Percentiles rank a stretch among this genome's conserved stretches.
Evolutionary conservation across 139 green algal species (phyloP).

Genomic region (Dunaliella primolecta): DNA sequence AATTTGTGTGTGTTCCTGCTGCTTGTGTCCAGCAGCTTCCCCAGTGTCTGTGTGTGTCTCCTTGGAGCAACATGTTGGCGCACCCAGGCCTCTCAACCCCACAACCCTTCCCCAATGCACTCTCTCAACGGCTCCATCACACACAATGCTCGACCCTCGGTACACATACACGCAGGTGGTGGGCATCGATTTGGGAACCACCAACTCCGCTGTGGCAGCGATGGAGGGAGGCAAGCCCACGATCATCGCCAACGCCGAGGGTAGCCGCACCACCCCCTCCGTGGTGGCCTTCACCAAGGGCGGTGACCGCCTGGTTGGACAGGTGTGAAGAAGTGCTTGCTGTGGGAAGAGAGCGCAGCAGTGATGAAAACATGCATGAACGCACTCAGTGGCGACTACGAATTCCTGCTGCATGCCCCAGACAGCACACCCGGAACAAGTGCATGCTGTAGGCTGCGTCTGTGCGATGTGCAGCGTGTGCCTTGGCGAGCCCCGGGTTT

Average conservation of each 20-base stretch:
- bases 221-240: constrained; percentile 94
- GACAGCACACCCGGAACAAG: too few relatives aligned
- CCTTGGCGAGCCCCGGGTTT: too few relatives aligned
- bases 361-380: too few relatives aligned
- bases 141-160: neutral
- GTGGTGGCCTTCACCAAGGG: constrained; percentile 95
- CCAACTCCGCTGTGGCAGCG: constrained; percentile 90
- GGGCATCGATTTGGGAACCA: constrained; percentile 90
- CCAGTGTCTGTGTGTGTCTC: too few relatives aligned
- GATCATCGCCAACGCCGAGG: constrained; percentile 98
- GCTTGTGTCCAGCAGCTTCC: neutral
- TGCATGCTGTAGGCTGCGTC: too few relatives aligned
- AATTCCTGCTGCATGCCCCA: too few relatives aligned
- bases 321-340: constrained; percentile 47
- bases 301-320: constrained; percentile 93
- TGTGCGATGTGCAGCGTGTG: too few relatives aligned
- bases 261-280: constrained; percentile 92
- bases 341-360: neutral
- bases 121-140: neutral
- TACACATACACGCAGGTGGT: constrained; percentile 51
- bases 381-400: too few relatives aligned
- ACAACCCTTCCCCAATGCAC: too few relatives aligned
- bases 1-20: neutral
- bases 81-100: too few relatives aligned
- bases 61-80: too few relatives aligned